phyloP scores from a whole-genome alignment of 495 filamentous ascomycete species.

The Viridothelium virens region DNA sequence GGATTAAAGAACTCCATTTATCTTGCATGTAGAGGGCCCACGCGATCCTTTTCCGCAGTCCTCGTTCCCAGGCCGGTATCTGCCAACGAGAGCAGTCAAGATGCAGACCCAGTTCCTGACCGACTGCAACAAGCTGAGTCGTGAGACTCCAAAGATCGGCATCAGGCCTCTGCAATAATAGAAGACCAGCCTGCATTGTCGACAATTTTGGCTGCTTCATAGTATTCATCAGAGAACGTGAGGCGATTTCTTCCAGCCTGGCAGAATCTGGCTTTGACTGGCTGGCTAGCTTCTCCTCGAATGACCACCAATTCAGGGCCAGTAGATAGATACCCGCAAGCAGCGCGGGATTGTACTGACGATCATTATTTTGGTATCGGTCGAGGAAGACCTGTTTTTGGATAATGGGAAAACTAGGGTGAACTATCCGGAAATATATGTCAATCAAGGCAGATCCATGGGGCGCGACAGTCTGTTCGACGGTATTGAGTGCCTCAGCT shows the following conservation, averaged over 20 bases:
- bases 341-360: constrained; percentile 72
- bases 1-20: constrained; percentile 83
- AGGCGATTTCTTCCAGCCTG: constrained; percentile 69
- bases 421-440: constrained; percentile 79
- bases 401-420: constrained; percentile 84
- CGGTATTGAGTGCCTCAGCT: constrained; percentile 61
- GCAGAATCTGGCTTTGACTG: constrained; percentile 63
- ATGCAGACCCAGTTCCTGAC: constrained; percentile 78
- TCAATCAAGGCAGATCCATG: constrained; percentile 75
- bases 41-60: constrained; percentile 72
- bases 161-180: constrained; percentile 82
- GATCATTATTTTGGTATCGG: constrained; percentile 67
- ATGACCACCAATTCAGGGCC: constrained; percentile 82
- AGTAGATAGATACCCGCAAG: constrained; percentile 86
- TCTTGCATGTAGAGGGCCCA: constrained; percentile 93
- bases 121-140: constrained; percentile 71
- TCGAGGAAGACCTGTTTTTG: constrained; percentile 82
- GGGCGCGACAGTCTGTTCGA: constrained; percentile 75
- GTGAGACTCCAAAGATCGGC: constrained; percentile 81
- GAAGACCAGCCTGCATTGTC: constrained; percentile 81
- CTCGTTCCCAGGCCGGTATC: constrained; percentile 79
- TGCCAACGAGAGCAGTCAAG: constrained; percentile 83
- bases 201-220: constrained; percentile 84
- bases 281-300: constrained; percentile 56
- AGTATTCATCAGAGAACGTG: constrained; percentile 63